Conservation (phyloP, 2,329 filamentous ascomycete genomes). For the Cytospora schulzeri region DNA sequence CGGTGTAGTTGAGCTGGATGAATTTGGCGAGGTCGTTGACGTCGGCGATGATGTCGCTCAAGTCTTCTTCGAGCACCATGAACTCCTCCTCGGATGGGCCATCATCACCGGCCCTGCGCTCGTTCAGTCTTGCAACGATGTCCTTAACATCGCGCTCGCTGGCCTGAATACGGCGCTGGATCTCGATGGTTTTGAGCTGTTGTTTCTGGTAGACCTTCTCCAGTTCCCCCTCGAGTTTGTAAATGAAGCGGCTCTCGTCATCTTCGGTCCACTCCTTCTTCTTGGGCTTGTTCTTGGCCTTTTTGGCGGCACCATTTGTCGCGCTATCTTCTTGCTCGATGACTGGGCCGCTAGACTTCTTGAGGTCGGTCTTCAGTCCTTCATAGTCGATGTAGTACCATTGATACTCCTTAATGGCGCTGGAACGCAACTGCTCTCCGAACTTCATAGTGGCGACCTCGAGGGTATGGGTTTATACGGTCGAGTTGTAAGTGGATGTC, state of each 20-base stretch:
- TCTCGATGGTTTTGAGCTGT: conserved; percentile 95
- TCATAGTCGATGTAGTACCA: conserved; percentile 99
- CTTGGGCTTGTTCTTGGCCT: conserved; percentile 47
- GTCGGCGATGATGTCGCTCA: conserved; percentile 97
- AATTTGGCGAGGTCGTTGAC: conserved; percentile 98
- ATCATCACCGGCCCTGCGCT: conserved; percentile 58
- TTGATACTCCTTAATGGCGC: conserved; percentile 93
- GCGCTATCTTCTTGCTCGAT: conserved; percentile 36
- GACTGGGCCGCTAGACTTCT: conserved; percentile 63
- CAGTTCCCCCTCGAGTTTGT: conserved; percentile 83
- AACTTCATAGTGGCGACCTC: conserved; percentile 74
- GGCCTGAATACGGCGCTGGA: conserved; percentile 83
- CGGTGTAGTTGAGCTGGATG: conserved; percentile 96
- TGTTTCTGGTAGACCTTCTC: conserved; percentile 98
- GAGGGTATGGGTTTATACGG: conserved; percentile 42
- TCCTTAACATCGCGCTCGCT: conserved; percentile 89
- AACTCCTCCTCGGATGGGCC: conserved; percentile 88
- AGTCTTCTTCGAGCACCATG: conserved; percentile 85
- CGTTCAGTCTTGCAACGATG: conserved; percentile 75
- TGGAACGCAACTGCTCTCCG: conserved; percentile 94
- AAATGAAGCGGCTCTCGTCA: conserved; percentile 86
- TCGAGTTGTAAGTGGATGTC: conserved; percentile 32
- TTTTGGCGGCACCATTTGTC: conserved; percentile 36
- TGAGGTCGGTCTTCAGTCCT: conserved; percentile 84
- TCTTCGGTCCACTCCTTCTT: conserved; percentile 82